A percentile compares a stretch with the other conserved stretches of the same genome.
phyloP scores from a whole-genome alignment of 495 filamentous ascomycete species.

The Penicillium egyptiacum region DNA sequence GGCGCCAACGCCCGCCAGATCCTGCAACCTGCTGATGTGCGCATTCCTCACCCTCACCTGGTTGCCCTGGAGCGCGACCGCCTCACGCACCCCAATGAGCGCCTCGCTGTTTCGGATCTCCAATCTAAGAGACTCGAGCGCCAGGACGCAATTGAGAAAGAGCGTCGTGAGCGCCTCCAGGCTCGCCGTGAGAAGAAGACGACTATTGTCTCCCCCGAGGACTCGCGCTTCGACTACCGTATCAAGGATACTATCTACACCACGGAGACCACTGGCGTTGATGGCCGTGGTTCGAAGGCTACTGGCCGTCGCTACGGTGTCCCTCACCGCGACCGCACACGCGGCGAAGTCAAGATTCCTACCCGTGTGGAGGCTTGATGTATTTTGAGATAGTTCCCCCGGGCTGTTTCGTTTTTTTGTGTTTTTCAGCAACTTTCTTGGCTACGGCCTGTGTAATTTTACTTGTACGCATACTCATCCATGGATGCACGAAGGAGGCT shows the following conservation, averaged over 20 bases:
- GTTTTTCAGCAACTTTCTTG: constrained; percentile 9
- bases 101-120: constrained; percentile 36
- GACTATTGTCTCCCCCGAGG: constrained; percentile 47
- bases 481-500: constrained; percentile 21
- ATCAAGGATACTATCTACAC: constrained; percentile 63
- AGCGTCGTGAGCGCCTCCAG: constrained; percentile 37
- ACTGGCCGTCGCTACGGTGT: constrained; percentile 69
- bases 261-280: constrained; percentile 56
- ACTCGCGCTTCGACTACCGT: constrained; percentile 75
- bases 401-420: neutral
- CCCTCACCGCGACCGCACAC: constrained; percentile 69
- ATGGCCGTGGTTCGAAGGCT: constrained; percentile 57
- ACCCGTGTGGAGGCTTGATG: constrained; percentile 55
- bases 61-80: constrained; percentile 56
- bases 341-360: constrained; percentile 71
- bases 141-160: constrained; percentile 40
- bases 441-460: constrained; percentile 19
- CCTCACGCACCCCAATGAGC: constrained; percentile 27
- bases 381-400: constrained; percentile 3
- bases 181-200: constrained; percentile 41
- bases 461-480: constrained; percentile 28
- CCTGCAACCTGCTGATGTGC: constrained; percentile 78
- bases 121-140: constrained; percentile 46
- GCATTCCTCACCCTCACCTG: constrained; percentile 87
- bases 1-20: constrained; percentile 43